A percentile compares a stretch with the other conserved stretches of the same genome.
Evolutionary conservation across 176 grass and related monocot genomes (phyloP).

Genomic region (Pontederia crassipes): DNA sequence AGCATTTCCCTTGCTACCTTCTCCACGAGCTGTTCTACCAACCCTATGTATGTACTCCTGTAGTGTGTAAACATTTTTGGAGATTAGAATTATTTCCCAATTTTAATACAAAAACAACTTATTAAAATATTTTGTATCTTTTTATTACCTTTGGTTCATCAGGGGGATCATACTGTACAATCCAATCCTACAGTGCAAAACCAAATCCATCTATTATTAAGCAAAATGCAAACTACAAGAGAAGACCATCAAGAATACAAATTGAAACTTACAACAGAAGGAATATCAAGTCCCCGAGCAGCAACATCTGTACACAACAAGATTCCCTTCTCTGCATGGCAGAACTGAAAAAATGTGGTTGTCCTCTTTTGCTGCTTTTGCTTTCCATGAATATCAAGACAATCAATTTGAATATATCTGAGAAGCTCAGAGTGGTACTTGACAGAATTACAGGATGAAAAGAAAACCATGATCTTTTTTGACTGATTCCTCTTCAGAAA

Average conservation of each 20-base stretch:
- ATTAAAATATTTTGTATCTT: neutral
- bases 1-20: slow-evolving; percentile 71
- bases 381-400: slow-evolving; percentile 90
- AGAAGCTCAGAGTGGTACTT: slow-evolving; percentile 84
- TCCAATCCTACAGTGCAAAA: slow-evolving; percentile 58
- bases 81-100: neutral
- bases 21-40: slow-evolving; percentile 88
- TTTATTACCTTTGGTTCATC: slow-evolving; percentile 88
- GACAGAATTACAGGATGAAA: slow-evolving; percentile 96
- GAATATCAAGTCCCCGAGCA: slow-evolving; percentile 95
- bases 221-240: slow-evolving; percentile 5
- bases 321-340: slow-evolving; percentile 85
- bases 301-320: slow-evolving; percentile 90
- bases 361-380: slow-evolving; percentile 97
- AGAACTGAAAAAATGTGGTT: slow-evolving; percentile 83
- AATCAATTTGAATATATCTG: slow-evolving; percentile 69
- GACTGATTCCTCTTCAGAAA: slow-evolving; percentile 82
- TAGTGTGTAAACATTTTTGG: slow-evolving; percentile 23
- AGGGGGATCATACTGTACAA: slow-evolving; percentile 94
- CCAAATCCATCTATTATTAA: slow-evolving; percentile 1
- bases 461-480: slow-evolving; percentile 98
- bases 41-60: slow-evolving; percentile 99
- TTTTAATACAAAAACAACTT: neutral
- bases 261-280: slow-evolving; percentile 59
- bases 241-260: neutral